Percentiles rank a stretch among this genome's conserved stretches.
phyloP scores from a whole-genome alignment of 2,329 filamentous ascomycete species.

The Arachnomyces sp. region DNA sequence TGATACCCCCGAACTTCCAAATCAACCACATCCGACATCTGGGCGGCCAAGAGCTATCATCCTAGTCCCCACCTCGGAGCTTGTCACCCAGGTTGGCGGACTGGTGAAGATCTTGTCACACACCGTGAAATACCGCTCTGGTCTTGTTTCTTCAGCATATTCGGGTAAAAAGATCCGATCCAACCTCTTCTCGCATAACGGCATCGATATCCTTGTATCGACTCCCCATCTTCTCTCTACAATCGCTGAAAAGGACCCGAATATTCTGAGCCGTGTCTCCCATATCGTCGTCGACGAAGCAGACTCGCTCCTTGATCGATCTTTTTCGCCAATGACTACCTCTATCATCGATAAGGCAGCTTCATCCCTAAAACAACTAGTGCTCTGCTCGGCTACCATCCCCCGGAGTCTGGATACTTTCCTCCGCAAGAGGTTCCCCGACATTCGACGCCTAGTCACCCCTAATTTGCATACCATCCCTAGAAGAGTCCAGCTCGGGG shows the following conservation, averaged over 20 bases:
- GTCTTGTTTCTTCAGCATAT: constrained; percentile 70
- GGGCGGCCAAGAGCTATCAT: constrained; percentile 78
- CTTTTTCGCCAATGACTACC: constrained; percentile 76
- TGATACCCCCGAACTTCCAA: constrained; percentile 48
- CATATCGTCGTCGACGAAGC: constrained; percentile 92
- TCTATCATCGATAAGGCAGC: constrained; percentile 73
- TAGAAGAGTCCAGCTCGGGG: constrained; percentile 83
- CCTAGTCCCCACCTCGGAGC: constrained; percentile 83
- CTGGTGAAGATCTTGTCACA: constrained; percentile 80
- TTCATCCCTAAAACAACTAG: constrained; percentile 74
- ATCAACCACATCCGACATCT: constrained; percentile 63
- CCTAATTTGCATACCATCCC: constrained; percentile 96
- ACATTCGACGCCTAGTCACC: constrained; percentile 79
- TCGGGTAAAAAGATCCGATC: constrained; percentile 73
- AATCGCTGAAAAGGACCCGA: constrained; percentile 82
- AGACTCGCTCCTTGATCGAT: constrained; percentile 89
- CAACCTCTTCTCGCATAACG: constrained; percentile 69
- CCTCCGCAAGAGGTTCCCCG: constrained; percentile 72
- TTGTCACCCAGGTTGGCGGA: constrained; percentile 77
- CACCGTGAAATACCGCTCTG: constrained; percentile 76
- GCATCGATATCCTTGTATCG: constrained; percentile 77
- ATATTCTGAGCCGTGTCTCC: constrained; percentile 82
- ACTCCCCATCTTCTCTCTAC: constrained; percentile 86
- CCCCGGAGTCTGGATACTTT: constrained; percentile 80
- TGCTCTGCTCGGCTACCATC: constrained; percentile 94